Percentiles rank a stretch among this genome's conserved stretches.
Conservation (phyloP, 768 basidiomycete species). For the Naematelia encephala region DNA sequence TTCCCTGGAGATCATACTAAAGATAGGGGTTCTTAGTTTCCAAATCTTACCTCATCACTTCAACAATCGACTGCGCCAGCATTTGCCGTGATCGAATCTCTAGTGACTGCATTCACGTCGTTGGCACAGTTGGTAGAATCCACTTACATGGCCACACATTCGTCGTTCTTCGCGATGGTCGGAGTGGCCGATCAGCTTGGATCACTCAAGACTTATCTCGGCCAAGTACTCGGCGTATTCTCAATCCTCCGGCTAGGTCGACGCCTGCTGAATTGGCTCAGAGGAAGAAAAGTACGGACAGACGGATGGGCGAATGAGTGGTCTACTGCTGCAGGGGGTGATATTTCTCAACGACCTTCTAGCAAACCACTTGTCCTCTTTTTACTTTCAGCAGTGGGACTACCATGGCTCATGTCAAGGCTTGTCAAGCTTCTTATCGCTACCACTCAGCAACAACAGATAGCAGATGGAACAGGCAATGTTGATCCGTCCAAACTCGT, state of each 20-base stretch:
- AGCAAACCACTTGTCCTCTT: constrained; percentile 91
- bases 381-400: constrained; percentile 84
- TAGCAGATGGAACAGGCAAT: constrained; percentile 18
- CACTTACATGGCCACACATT: constrained; percentile 96
- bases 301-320: constrained; percentile 50
- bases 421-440: constrained; percentile 72
- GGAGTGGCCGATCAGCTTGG: constrained; percentile 93
- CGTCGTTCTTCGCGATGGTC: constrained; percentile 82
- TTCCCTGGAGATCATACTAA: background rate
- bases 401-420: constrained; percentile 89
- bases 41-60: constrained; percentile 78
- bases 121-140: constrained; percentile 96
- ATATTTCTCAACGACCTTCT: constrained; percentile 54
- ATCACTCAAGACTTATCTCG: constrained; percentile 84
- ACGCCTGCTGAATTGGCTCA: constrained; percentile 61
- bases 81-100: constrained; percentile 85
- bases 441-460: constrained; percentile 49
- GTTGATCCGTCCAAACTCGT: constrained; percentile 71
- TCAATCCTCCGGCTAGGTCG: constrained; percentile 63
- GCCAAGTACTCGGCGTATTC: constrained; percentile 88
- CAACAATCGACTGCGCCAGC: constrained; percentile 87
- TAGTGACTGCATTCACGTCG: constrained; percentile 91
- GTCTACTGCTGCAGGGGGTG: constrained; percentile 22
- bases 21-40: constrained; percentile 54
- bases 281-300: constrained; percentile 54